phyloP scores from a whole-genome alignment of 2,329 filamentous ascomycete species.

The Neurospora sp. region DNA sequence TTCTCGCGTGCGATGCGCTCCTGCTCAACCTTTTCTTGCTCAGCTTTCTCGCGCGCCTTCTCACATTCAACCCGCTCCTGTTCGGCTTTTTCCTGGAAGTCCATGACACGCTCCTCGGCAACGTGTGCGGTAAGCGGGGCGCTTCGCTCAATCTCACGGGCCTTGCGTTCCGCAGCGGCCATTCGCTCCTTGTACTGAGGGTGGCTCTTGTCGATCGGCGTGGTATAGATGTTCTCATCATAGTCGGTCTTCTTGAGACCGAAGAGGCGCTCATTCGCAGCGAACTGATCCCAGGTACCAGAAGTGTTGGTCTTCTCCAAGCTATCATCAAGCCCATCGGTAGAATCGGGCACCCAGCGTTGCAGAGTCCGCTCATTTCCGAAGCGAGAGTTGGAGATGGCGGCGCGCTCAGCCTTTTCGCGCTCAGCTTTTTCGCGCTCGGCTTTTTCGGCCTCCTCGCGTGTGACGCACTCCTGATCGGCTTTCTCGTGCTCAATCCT shows the following conservation, averaged over 20 bases:
- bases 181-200: constrained; percentile 71
- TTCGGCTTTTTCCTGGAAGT: constrained; percentile 35
- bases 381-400: constrained; percentile 68
- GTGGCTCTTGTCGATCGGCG: constrained; percentile 73
- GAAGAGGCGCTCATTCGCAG: constrained; percentile 77
- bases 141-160: constrained; percentile 79
- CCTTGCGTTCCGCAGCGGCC: constrained; percentile 72
- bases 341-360: constrained; percentile 65
- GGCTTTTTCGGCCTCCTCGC: not conserved
- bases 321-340: constrained; percentile 56
- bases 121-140: constrained; percentile 69
- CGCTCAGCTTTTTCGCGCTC: not conserved
- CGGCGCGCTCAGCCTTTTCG: constrained; percentile 29
- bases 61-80: too few species aligned
- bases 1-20: too few species aligned
- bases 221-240: constrained; percentile 92
- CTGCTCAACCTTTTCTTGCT: too few species aligned
- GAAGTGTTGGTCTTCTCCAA: constrained; percentile 50
- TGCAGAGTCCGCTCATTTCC: constrained; percentile 68
- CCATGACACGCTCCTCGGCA: constrained; percentile 77
- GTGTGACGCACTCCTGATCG: not conserved
- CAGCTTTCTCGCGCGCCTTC: too few species aligned
- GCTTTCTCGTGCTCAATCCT: not conserved
- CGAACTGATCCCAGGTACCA: constrained; percentile 84
- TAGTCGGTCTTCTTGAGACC: constrained; percentile 76